phyloP scores from a whole-genome alignment of 192 early-diverging fungal species.

The Mortierella hygrophila region DNA sequence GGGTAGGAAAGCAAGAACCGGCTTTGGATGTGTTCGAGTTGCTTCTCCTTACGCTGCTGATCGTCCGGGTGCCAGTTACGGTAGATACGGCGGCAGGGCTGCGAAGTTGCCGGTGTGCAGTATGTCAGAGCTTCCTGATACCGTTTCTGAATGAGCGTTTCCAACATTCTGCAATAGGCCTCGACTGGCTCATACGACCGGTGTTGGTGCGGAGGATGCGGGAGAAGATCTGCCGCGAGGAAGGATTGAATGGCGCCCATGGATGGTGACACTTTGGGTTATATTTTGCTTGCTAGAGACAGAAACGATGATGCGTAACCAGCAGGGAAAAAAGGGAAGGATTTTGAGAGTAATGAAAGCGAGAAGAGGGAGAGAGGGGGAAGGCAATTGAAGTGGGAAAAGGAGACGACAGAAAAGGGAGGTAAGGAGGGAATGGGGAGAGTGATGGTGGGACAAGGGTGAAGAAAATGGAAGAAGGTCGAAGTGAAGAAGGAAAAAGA shows the following conservation, averaged over 20 bases:
- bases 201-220: slow-evolving; percentile 22
- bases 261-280: slow-evolving; percentile 13
- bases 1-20: slow-evolving; percentile 53
- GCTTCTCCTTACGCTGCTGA: slow-evolving; percentile 49
- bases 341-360: not conserved
- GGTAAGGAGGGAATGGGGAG: not conserved
- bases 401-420: not conserved
- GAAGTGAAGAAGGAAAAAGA: not conserved
- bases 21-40: slow-evolving; percentile 48
- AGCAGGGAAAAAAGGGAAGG: not conserved
- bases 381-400: not conserved
- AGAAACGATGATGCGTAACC: not conserved
- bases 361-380: not conserved
- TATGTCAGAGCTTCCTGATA: slow-evolving; percentile 49
- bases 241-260: slow-evolving; percentile 56
- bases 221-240: slow-evolving; percentile 37
- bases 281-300: slow-evolving; percentile 4
- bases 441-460: not conserved
- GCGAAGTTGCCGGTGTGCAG: slow-evolving; percentile 50
- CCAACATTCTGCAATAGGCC: slow-evolving; percentile 51
- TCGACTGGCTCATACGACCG: slow-evolving; percentile 42
- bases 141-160: slow-evolving; percentile 31
- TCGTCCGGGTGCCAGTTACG: slow-evolving; percentile 56
- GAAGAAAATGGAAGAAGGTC: not conserved
- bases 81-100: slow-evolving; percentile 52